phyloP scores from a whole-genome alignment of 1,284 basidiomycete species.

The Phlebopus sp. region DNA sequence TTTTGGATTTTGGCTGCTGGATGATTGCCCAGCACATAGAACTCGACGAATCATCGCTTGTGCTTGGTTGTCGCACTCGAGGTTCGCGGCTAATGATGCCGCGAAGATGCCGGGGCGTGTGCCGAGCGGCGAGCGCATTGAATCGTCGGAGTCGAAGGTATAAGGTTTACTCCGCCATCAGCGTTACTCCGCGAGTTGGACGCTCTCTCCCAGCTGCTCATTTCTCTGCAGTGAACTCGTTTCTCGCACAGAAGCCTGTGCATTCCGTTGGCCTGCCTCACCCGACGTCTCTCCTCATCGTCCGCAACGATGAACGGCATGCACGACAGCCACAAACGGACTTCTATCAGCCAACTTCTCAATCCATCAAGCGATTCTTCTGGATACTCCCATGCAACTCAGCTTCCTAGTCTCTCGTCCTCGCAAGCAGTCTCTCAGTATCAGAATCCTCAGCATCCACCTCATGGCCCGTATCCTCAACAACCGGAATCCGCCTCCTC shows the following conservation, averaged over 20 bases:
- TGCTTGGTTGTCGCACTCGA: slow-evolving; percentile 1
- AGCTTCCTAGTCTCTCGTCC: slow-evolving; percentile 26
- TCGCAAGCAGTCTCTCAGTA: slow-evolving; percentile 28
- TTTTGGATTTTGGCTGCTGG: background rate
- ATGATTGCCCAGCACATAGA: background rate
- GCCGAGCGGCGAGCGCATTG: slow-evolving; percentile 24
- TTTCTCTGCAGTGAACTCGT: slow-evolving; percentile 26
- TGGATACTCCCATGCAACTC: slow-evolving; percentile 29
- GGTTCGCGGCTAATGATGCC: slow-evolving; percentile 31
- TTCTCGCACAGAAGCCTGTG: slow-evolving; percentile 13
- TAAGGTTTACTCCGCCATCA: slow-evolving; percentile 24
- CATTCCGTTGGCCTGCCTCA: slow-evolving; percentile 8
- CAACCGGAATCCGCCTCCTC: slow-evolving; percentile 30
- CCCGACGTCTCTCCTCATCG: slow-evolving; percentile 12
- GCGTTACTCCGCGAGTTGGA: slow-evolving; percentile 31
- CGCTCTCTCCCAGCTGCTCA: slow-evolving; percentile 28
- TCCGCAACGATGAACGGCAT: slow-evolving; percentile 41
- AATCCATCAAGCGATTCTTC: slow-evolving; percentile 40
- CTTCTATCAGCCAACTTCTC: slow-evolving; percentile 52
- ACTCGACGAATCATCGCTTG: too few relatives aligned
- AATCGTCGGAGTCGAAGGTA: slow-evolving; percentile 28
- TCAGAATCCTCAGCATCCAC: slow-evolving; percentile 30
- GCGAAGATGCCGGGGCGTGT: slow-evolving; percentile 16
- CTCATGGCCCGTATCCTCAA: slow-evolving; percentile 29
- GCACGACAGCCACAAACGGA: slow-evolving; percentile 48